A percentile compares a stretch with the other conserved stretches of the same genome.
phyloP scores from a whole-genome alignment of 768 basidiomycete genomes.

The Macrolepiota dolichaula region DNA sequence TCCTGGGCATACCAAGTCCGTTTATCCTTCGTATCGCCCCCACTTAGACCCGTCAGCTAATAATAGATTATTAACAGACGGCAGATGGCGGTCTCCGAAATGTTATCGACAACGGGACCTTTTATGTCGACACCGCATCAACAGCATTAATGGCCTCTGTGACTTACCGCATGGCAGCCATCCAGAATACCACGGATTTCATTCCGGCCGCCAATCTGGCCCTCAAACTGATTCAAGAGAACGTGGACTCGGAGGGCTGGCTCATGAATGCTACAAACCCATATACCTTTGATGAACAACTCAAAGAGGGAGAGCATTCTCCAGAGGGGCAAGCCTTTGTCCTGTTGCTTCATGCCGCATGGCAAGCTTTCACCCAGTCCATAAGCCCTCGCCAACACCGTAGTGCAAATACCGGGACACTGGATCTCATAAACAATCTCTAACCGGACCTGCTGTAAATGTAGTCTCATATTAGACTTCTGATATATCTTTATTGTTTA shows the following conservation, averaged over 20 bases:
- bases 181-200: slow-evolving; percentile 33
- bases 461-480: no score
- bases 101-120: slow-evolving; percentile 43
- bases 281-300: slow-evolving; percentile 39
- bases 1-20: slow-evolving; percentile 43
- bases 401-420: background rate
- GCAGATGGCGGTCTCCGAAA: slow-evolving; percentile 47
- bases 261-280: slow-evolving; percentile 47
- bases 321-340: slow-evolving; percentile 65
- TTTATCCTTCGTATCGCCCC: background rate
- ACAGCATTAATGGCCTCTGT: slow-evolving; percentile 57
- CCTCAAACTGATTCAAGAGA: slow-evolving; percentile 31
- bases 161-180: slow-evolving; percentile 49
- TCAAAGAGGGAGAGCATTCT: slow-evolving; percentile 32
- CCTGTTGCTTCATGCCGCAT: slow-evolving; percentile 47
- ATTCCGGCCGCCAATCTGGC: slow-evolving; percentile 40
- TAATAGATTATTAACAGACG: slow-evolving; percentile 23
- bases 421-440: no score
- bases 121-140: slow-evolving; percentile 51
- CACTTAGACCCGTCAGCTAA: background rate
- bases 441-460: no score
- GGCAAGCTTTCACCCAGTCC: slow-evolving; percentile 18
- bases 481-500: no score
- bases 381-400: background rate
- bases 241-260: slow-evolving; percentile 40